A percentile compares a stretch with the other conserved stretches of the same genome.
phyloP scores from a whole-genome alignment of 257 asterid species.

The Nicotiana otophora region DNA sequence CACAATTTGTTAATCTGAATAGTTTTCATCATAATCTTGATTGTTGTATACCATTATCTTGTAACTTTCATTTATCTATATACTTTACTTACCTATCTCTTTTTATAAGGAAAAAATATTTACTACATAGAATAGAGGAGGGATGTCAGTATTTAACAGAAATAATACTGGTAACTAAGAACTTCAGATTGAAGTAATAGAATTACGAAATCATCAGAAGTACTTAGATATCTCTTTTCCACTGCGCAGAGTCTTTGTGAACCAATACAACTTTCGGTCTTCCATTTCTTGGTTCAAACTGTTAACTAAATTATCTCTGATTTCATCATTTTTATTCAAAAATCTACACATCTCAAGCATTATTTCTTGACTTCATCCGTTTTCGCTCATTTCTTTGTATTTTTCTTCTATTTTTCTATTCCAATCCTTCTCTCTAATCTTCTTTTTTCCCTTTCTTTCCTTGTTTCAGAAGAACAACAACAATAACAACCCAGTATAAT shows the following conservation, averaged over 20 bases:
- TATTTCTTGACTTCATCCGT: too few relatives aligned
- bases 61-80: not conserved
- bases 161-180: too few relatives aligned
- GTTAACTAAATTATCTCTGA: too few relatives aligned
- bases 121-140: not conserved
- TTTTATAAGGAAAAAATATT: not conserved
- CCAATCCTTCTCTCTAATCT: not conserved
- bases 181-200: too few relatives aligned
- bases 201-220: too few relatives aligned
- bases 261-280: too few relatives aligned
- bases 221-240: too few relatives aligned
- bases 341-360: too few relatives aligned
- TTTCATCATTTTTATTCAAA: too few relatives aligned
- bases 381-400: not conserved
- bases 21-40: not conserved
- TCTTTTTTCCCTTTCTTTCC: not conserved
- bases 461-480: not conserved
- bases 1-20: not conserved
- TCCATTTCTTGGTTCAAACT: too few relatives aligned
- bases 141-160: not conserved
- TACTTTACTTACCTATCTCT: not conserved
- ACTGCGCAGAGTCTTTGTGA: too few relatives aligned
- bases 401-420: not conserved
- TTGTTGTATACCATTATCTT: not conserved
- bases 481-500: too few relatives aligned